A percentile compares a stretch with the other conserved stretches of the same genome.
Conservation (phyloP, 352 stramenopile species). For the Globisporangium spinosum region DNA sequence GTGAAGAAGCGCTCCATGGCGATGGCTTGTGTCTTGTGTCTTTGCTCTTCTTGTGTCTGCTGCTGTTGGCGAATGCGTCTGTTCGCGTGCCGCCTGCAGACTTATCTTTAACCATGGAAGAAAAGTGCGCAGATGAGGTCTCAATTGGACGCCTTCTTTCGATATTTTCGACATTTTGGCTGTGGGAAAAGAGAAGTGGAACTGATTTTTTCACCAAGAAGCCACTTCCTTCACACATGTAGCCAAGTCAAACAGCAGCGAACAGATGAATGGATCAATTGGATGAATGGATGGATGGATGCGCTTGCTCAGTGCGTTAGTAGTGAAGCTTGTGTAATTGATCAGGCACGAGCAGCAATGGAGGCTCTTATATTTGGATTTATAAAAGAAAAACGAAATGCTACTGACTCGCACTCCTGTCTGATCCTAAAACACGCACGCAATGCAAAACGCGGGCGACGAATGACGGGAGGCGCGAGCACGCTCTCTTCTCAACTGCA, state of each 20-base stretch:
- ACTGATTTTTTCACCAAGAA: background rate
- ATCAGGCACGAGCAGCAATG: background rate
- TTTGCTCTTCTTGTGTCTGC: conserved; percentile 11
- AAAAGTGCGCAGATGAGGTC: background rate
- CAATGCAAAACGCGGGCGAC: conserved; percentile 9
- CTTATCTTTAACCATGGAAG: conserved; percentile 1
- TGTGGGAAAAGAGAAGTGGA: background rate
- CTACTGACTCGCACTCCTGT: background rate
- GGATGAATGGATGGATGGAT: background rate
- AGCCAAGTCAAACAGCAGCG: background rate
- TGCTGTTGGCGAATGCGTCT: conserved; percentile 5
- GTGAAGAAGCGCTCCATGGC: conserved; percentile 81
- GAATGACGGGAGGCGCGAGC: background rate
- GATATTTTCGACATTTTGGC: conserved; percentile 3
- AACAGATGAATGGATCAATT: background rate
- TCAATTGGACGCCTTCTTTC: background rate
- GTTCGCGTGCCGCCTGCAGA: background rate
- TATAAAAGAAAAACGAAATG: conserved; percentile 15
- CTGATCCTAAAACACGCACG: conserved; percentile 9
- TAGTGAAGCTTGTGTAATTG: background rate
- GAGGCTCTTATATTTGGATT: conserved; percentile 12
- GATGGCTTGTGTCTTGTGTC: background rate
- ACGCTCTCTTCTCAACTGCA: background rate
- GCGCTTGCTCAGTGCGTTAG: background rate
- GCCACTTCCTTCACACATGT: background rate